A percentile compares a stretch with the other conserved stretches of the same genome.
Conservation (phyloP, 2,329 filamentous ascomycete species). For the Coniochaeta prunicola region DNA sequence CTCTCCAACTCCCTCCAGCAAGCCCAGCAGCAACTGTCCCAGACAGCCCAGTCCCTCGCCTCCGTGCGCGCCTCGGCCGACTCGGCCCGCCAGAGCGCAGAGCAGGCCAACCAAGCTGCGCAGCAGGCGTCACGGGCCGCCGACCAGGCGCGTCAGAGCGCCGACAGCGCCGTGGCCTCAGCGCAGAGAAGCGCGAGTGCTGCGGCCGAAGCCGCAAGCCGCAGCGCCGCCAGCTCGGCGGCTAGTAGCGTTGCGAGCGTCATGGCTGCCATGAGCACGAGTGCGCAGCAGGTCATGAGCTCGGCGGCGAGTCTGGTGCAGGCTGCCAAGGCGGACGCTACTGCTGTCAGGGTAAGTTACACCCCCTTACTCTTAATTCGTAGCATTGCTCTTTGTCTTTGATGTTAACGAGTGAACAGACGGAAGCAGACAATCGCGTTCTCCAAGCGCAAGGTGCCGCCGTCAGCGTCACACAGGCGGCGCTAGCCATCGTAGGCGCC, state of each 20-base stretch:
- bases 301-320: constrained; percentile 18
- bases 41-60: constrained; percentile 13
- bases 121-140: constrained; percentile 14
- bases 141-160: constrained; percentile 15
- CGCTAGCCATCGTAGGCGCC: constrained; percentile 68
- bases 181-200: constrained; percentile 20
- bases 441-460: constrained; percentile 38
- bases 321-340: constrained; percentile 23
- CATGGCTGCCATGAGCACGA: constrained; percentile 18
- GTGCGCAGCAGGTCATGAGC: constrained; percentile 13
- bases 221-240: constrained; percentile 19
- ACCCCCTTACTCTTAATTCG: neutral
- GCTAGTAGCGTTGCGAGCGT: constrained; percentile 16
- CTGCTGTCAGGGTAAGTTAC: constrained; percentile 18
- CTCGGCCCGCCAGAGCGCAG: constrained; percentile 12
- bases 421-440: constrained; percentile 22
- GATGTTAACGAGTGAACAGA: constrained; percentile 7
- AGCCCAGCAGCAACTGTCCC: constrained; percentile 16
- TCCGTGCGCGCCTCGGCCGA: constrained; percentile 11
- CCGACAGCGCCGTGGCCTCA: constrained; percentile 13
- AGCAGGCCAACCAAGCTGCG: constrained; percentile 3
- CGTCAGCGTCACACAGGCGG: constrained; percentile 70
- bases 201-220: constrained; percentile 16
- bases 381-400: neutral
- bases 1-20: constrained; percentile 21